phyloP scores from a whole-genome alignment of 352 stramenopile genomes.

The Globisporangium emineosum region DNA sequence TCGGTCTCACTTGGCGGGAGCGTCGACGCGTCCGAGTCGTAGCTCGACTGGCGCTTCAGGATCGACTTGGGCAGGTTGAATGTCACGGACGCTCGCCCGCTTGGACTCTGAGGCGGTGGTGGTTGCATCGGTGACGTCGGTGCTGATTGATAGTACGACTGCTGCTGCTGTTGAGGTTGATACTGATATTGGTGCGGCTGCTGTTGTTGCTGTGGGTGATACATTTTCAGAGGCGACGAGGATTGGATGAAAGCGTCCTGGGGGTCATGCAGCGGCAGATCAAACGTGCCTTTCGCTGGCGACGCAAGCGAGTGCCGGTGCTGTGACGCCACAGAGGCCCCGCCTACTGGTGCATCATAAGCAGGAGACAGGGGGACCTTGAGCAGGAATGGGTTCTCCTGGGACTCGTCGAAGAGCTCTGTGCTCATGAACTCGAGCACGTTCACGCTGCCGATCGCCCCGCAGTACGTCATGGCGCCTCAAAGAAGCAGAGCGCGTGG shows the following conservation, averaged over 20 bases:
- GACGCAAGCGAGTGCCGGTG: conserved; percentile 2
- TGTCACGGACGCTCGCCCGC: conserved; percentile 26
- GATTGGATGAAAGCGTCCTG: not conserved
- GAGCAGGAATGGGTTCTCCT: conserved; percentile 70
- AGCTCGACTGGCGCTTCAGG: conserved; percentile 42
- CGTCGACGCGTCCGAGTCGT: conserved; percentile 42
- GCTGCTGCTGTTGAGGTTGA: not conserved
- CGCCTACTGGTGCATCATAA: conserved; percentile 10
- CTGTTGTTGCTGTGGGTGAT: not conserved
- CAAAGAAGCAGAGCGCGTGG: not conserved
- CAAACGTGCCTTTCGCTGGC: not conserved
- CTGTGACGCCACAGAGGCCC: conserved; percentile 1
- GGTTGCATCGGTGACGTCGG: not conserved
- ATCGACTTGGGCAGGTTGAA: conserved; percentile 41
- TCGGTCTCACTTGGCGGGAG: conserved; percentile 22
- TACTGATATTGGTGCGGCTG: not conserved
- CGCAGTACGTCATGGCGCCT: conserved; percentile 42
- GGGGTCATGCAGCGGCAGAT: conserved; percentile 43
- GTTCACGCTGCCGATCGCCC: conserved; percentile 61
- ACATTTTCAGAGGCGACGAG: not conserved
- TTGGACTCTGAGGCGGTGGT: not conserved
- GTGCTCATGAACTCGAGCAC: conserved; percentile 68
- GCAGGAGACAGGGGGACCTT: conserved; percentile 11
- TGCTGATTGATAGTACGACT: not conserved
- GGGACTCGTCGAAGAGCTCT: conserved; percentile 66